Conservation (phyloP, 2,329 filamentous ascomycete genomes). For the Aspergillus felis region DNA sequence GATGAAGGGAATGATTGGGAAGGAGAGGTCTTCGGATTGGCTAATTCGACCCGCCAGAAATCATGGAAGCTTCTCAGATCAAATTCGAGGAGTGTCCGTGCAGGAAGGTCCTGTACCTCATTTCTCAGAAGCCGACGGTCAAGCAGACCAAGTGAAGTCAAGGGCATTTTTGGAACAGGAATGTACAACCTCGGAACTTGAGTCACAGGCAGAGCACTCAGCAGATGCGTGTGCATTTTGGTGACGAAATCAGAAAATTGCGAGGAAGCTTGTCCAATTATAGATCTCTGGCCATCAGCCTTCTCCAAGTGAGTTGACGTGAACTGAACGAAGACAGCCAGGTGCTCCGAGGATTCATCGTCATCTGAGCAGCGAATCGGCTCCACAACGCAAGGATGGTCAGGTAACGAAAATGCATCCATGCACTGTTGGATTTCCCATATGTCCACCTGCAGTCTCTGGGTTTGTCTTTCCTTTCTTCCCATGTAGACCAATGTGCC, state of each 20-base stretch:
- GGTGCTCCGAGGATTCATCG: not conserved
- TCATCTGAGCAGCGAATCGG: slow-evolving; percentile 5
- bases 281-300: not conserved
- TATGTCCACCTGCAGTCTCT: not conserved
- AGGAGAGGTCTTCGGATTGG: slow-evolving; percentile 5
- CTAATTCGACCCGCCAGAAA: slow-evolving; percentile 16
- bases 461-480: slow-evolving; percentile 20
- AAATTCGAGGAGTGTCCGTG: slow-evolving; percentile 10
- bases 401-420: slow-evolving; percentile 5
- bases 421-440: slow-evolving; percentile 14
- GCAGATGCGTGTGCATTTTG: slow-evolving; percentile 20
- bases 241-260: slow-evolving; percentile 11
- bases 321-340: slow-evolving; percentile 21
- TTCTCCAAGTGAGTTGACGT: slow-evolving; percentile 1
- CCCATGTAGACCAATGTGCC: slow-evolving; percentile 33
- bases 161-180: slow-evolving; percentile 28
- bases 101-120: slow-evolving; percentile 11
- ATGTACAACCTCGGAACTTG: slow-evolving; percentile 36
- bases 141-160: slow-evolving; percentile 30
- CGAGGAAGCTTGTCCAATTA: slow-evolving; percentile 12
- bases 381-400: slow-evolving; percentile 20
- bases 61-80: slow-evolving; percentile 18
- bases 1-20: slow-evolving; percentile 5
- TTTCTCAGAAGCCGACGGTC: slow-evolving; percentile 21
- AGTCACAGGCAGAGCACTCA: slow-evolving; percentile 23